Evolutionary conservation across 441 rosid species (phyloP), one percentile per base, ranked within the genome.

Genomic region (Pelargonium australe): DNA sequence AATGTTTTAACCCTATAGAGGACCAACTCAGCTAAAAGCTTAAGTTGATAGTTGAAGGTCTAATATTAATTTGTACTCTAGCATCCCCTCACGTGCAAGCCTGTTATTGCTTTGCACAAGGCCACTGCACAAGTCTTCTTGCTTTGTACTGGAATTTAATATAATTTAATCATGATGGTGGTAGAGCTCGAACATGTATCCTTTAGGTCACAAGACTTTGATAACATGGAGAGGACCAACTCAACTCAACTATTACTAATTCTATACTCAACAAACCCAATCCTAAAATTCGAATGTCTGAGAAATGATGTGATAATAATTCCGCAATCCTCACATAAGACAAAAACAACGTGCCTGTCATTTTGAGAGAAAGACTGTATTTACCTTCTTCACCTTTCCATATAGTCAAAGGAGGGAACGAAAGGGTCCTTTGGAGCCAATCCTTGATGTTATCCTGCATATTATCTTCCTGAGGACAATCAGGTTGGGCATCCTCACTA

Each of bases 321-420:
- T 49, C 6, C 16, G 4, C n/a, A 0, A 49, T 49, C 40, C 37
- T 23, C 64, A 7, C 14, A 25, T 49, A 12, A 25, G 65, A 37
- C 23, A 37, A 17, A 40, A 64, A n/a, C 44, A 65, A 19, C 17
- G 20, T 34, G 19, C 9, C 45, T 31, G 2, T 63, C 4, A 7
- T 34, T 65, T 43, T 43, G 31, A 7, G 37, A 17, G 31, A 44
- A 16, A 43, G 6, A 1, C 12, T 65, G 16, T 65, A 17, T 65
- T 68, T 76, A 90, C 99, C 96, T 83, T 84, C 79, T 63, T 82
- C 95, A 66, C 72, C 60, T 76, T 82, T 80, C 95, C 90, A 85
- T 65, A 76, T 70, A 72, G 78, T 77, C 73, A 95, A 72, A 78
- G 99, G 93, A 53, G 99, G 96, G 74, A 87, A 87, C 41, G 72